A percentile compares a stretch with the other conserved stretches of the same genome.
phyloP scores from a whole-genome alignment of 805 yeast genomes.

The Scheffersomyces stipitis region DNA sequence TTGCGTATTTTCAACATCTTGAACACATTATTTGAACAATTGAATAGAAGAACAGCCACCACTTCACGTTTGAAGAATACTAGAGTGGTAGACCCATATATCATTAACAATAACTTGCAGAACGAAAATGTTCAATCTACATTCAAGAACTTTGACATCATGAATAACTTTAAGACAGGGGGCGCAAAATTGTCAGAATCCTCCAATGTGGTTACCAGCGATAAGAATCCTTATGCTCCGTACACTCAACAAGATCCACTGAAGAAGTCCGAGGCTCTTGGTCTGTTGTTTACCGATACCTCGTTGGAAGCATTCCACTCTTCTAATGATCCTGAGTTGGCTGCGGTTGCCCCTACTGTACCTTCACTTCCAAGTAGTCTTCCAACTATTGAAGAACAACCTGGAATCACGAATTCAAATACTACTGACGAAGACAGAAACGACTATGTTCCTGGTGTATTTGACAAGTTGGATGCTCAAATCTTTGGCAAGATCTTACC shows the following conservation, averaged over 20 bases:
- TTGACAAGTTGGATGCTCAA: slow-evolving; percentile 82
- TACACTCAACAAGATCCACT: neutral
- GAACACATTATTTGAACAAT: slow-evolving; percentile 75
- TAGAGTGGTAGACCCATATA: slow-evolving; percentile 2
- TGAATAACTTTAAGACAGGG: slow-evolving; percentile 19
- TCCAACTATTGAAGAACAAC: neutral
- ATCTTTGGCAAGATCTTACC: slow-evolving; percentile 82
- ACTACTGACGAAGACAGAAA: neutral
- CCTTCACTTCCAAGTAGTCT: neutral
- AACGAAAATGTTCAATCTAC: slow-evolving; percentile 22
- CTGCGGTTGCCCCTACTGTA: neutral
- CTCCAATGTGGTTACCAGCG: neutral
- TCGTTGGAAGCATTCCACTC: neutral
- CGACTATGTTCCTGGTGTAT: slow-evolving; percentile 72
- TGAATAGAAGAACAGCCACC: slow-evolving; percentile 69
- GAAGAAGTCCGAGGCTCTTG: neutral
- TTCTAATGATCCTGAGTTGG: neutral
- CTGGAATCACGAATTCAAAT: neutral
- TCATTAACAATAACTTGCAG: slow-evolving; percentile 7
- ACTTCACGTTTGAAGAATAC: slow-evolving; percentile 20
- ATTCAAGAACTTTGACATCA: slow-evolving; percentile 27
- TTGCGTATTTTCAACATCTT: slow-evolving; percentile 75
- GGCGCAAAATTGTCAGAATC: too few species aligned
- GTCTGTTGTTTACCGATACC: neutral
- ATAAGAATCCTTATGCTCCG: neutral